Conservation (phyloP, 2,329 filamentous ascomycete species). For the Tolypocladium guangdongense region DNA sequence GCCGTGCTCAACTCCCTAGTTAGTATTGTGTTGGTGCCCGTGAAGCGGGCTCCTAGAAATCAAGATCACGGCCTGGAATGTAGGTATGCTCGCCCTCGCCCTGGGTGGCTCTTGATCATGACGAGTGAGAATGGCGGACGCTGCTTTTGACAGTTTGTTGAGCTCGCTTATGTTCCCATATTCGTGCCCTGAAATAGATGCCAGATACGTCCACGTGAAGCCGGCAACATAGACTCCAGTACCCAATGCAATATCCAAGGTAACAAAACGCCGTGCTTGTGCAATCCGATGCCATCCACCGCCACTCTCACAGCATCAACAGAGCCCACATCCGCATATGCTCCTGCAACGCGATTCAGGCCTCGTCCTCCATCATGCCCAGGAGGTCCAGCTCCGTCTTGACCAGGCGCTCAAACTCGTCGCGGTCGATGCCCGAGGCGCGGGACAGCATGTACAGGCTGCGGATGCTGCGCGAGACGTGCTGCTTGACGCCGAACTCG, state of each 20-base stretch:
- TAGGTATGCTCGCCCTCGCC: neutral
- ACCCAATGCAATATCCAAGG: neutral
- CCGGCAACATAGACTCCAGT: neutral
- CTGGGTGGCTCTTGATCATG: neutral
- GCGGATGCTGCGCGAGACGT: conserved; percentile 67
- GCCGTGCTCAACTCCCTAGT: neutral
- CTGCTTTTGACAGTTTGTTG: neutral
- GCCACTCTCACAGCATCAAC: neutral
- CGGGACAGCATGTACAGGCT: conserved; percentile 63
- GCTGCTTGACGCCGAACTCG: conserved; percentile 67
- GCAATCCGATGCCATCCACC: neutral
- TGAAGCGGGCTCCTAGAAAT: neutral
- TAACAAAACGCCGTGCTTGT: conserved; percentile 1
- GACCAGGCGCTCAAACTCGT: conserved; percentile 65
- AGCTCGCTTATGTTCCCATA: neutral
- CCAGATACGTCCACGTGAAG: neutral
- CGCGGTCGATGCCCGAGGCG: conserved; percentile 59
- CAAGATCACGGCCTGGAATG: neutral
- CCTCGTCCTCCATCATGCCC: conserved; percentile 53
- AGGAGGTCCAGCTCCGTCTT: conserved; percentile 61
- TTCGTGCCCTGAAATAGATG: neutral
- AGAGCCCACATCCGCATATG: neutral
- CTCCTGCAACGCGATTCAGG: conserved; percentile 8
- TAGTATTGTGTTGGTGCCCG: neutral
- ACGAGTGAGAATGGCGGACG: neutral